Base-by-base conservation (phyloP, 1,139 yeast genomes). In the Suhomyces bokatorum region DNA sequence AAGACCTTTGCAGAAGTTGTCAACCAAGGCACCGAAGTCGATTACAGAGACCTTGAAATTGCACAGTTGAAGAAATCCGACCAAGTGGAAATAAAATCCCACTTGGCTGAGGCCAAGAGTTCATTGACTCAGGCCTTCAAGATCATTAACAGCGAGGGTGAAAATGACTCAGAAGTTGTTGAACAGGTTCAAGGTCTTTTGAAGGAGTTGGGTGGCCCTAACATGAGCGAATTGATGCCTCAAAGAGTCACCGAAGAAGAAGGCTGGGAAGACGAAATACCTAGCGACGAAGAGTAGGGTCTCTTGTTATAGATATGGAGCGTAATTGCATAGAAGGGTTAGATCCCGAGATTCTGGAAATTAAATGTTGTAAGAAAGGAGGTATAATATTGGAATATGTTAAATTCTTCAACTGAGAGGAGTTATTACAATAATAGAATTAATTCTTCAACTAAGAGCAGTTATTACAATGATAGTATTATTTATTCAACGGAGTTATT, bases 141-240 rank as follows among this genome's bases (percentile, higher is more conserved):
- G 52, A 64, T 78, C 32, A 63, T 77, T 27, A 72, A 75, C 50
- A 64, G 73, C 15, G 70, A 69, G 7, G 73, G 67, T 6, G 78
- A 70, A 43, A 46, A 45, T 17, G 83, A 79, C 22, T 84, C 81
- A 45, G 90, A 84, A 52, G 62, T 85, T 44, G 63, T 74, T 17
- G 71, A 67, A 12, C 85, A 82, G 47, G 75, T 86, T 1, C 63
- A 67, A 37, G 68, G 59, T 11, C 63, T 85, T 49, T 64, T 84
- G 45, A 53, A 62, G 6, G 81, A 78, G 48, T 64, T 84, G 35
- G 90, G 89, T 4, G 89, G 89, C 3, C 80, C 80, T 4, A 53
- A 62, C 51, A 74, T 65, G 73, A 74, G 66, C 54, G 75, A 75
- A 57, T 67, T 74, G 54, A 54, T 74, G 59, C 72, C 78, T n/a